Base-by-base conservation (phyloP, 179 eudicot genomes). In the Heliamphora pulchella region DNA sequence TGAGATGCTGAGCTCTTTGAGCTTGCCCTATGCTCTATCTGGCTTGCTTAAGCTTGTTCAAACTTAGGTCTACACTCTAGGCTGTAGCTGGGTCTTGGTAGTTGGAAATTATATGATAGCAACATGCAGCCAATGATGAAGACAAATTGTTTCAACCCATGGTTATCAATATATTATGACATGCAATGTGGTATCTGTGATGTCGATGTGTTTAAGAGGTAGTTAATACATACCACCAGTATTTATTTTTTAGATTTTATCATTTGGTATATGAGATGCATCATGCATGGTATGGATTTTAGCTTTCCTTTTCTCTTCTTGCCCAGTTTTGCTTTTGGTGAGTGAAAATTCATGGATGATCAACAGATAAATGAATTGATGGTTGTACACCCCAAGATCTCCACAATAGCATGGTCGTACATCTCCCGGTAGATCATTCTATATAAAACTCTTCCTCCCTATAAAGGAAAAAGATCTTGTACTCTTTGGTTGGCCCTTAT, bases 121-220 rank as follows among this genome's bases (percentile, higher is more conserved):
- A 72, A 43, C 58, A 18, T 73, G 76, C 76, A 72, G 44, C 18
- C 53, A 46, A 51, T 71, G 57, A 71, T 22, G 55, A 54, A 10
- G 64, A 59, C 8, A 61, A 61, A 15, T 15, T 5, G 7, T 61
- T 73, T 2, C 54, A 8, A 22, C 43, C 46, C n/a, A 53, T 7
- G 39, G n/a, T 74, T 61, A 31, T 73, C 68, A 73, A 48, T 7
- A 6, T 51, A 22, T 73, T 57, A 7, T 18, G 11, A 22, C 48
- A 2, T 13, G 20, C 75, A 48, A 18, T 50, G 20, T 71, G 2
- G 58, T 47, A 48, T 11, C 8, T 8, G 2, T 71, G 58, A 71
- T 41, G 31, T 50, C 5, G 14, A 46, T 71, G 43, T 71, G 58
- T 18, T n/a, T 71, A 2, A 47, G 75, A 67, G 41, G 41, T 48